Evolutionary conservation across 2,329 filamentous ascomycete species (phyloP).

Genomic region (Colletotrichum lentis): DNA sequence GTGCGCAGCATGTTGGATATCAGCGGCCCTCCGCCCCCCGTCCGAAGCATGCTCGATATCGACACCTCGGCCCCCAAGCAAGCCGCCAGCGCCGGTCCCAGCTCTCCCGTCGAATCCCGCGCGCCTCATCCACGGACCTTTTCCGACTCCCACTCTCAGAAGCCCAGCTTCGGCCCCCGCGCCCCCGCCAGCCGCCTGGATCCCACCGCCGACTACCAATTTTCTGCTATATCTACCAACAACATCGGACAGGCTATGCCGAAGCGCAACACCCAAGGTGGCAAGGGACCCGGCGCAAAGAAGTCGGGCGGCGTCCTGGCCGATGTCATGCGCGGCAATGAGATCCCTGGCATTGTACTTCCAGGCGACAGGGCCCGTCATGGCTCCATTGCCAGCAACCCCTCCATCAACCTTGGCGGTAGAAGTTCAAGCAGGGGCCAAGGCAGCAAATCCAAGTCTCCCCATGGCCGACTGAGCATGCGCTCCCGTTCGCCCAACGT

Average conservation of each 20-base stretch:
- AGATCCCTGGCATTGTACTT: conserved; percentile 59
- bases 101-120: conserved; percentile 55
- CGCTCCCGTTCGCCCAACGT: conserved; percentile 37
- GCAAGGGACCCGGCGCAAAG: conserved; percentile 44
- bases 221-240: conserved; percentile 65
- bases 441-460: conserved; percentile 62
- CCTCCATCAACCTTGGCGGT: conserved; percentile 38
- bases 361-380: conserved; percentile 56
- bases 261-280: conserved; percentile 61
- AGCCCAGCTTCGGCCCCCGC: conserved; percentile 57
- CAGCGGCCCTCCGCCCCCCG: conserved; percentile 52
- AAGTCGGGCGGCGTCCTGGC: conserved; percentile 54
- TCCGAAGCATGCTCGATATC: conserved; percentile 64
- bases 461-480: conserved; percentile 55
- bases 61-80: conserved; percentile 48
- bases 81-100: conserved; percentile 53
- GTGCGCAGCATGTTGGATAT: conserved; percentile 74
- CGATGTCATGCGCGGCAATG: conserved; percentile 62
- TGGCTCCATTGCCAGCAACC: conserved; percentile 48
- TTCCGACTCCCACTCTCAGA: conserved; percentile 60
- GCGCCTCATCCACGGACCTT: conserved; percentile 59
- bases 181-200: conserved; percentile 39
- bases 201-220: conserved; percentile 64
- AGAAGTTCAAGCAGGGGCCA: conserved; percentile 43
- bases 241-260: conserved; percentile 58